A percentile compares a stretch with the other conserved stretches of the same genome.
phyloP scores from a whole-genome alignment of 148 eudicot species.

The Linanthus parryae region DNA sequence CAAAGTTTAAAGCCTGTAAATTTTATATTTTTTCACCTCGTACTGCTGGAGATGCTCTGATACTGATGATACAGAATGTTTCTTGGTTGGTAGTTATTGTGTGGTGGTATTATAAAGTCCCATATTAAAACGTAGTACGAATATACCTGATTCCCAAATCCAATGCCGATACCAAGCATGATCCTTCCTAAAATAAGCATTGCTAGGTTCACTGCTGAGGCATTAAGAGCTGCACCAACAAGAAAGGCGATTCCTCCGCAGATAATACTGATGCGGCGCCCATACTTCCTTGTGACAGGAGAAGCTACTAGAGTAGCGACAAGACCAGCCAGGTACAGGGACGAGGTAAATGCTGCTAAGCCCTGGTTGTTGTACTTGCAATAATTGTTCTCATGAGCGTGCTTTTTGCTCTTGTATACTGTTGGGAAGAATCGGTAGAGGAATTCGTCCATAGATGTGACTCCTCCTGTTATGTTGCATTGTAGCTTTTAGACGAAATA shows the following conservation, averaged over 20 bases:
- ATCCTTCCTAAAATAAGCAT: slow-evolving; percentile 84
- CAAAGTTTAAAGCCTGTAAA: too few relatives aligned
- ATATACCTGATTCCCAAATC: slow-evolving; percentile 83
- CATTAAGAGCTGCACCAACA: slow-evolving; percentile 65
- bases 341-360: slow-evolving; percentile 79
- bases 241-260: slow-evolving; percentile 71
- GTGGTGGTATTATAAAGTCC: not conserved
- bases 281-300: slow-evolving; percentile 54
- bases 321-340: slow-evolving; percentile 77
- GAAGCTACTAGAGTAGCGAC: slow-evolving; percentile 71
- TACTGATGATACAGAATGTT: too few relatives aligned
- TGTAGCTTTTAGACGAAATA: too few relatives aligned
- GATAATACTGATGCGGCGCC: slow-evolving; percentile 63
- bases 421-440: slow-evolving; percentile 57
- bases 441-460: slow-evolving; percentile 85
- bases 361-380: slow-evolving; percentile 94
- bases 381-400: slow-evolving; percentile 67
- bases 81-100: too few relatives aligned
- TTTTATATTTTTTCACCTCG: too few relatives aligned
- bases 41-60: too few relatives aligned
- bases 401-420: slow-evolving; percentile 47
- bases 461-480: slow-evolving; percentile 85
- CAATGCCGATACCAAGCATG: slow-evolving; percentile 93
- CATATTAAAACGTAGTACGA: not conserved
- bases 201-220: slow-evolving; percentile 53